These are phyloP conservation scores for Powellomyces hirtus DNA, from an alignment of 192 early-diverging fungal genomes.

Conservation along the genomic window DNA sequence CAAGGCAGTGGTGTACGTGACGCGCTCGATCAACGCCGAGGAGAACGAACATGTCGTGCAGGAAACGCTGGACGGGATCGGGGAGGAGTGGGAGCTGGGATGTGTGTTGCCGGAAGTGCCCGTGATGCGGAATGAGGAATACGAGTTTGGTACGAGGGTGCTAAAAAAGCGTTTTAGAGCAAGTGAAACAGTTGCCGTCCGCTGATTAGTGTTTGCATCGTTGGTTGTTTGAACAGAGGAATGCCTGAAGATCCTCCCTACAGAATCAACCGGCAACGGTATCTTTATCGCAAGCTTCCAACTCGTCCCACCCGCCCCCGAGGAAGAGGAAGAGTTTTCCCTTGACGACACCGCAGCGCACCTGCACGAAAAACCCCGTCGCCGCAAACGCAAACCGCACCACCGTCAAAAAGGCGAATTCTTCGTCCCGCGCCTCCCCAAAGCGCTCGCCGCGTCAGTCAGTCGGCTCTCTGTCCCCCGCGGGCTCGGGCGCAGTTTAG, in stretches of 20 bases:
- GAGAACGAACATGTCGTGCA: slow-evolving; percentile 92
- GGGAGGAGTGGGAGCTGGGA: slow-evolving; percentile 39
- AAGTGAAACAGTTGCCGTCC: slow-evolving; percentile 23
- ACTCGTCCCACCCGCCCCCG: not conserved
- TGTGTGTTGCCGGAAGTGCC: slow-evolving; percentile 48
- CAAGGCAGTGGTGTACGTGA: slow-evolving; percentile 83
- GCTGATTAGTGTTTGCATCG: slow-evolving; percentile 13
- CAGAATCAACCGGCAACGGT: slow-evolving; percentile 75
- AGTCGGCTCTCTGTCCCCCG: slow-evolving; percentile 6
- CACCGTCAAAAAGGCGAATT: slow-evolving; percentile 3
- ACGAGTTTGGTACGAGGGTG: slow-evolving; percentile 33
- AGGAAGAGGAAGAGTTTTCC: not conserved
- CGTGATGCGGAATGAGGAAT: slow-evolving; percentile 27
- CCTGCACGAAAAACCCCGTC: slow-evolving; percentile 2
- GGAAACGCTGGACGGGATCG: slow-evolving; percentile 50
- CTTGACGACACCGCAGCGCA: slow-evolving; percentile 1
- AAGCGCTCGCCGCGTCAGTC: not conserved
- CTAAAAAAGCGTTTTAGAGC: too few species aligned
- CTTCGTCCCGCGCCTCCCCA: slow-evolving; percentile 3
- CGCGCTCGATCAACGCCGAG: slow-evolving; percentile 81
- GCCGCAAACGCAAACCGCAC: slow-evolving; percentile 3
- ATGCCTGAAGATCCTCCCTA: slow-evolving; percentile 49
- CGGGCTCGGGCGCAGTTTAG: slow-evolving; percentile 13
- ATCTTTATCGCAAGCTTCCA: slow-evolving; percentile 91
- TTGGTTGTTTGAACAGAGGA: slow-evolving; percentile 35